Evolutionary conservation across 1,284 basidiomycete genomes (phyloP), one percentile per base, ranked within the genome.

Genomic region (Volvariella surrecta): DNA sequence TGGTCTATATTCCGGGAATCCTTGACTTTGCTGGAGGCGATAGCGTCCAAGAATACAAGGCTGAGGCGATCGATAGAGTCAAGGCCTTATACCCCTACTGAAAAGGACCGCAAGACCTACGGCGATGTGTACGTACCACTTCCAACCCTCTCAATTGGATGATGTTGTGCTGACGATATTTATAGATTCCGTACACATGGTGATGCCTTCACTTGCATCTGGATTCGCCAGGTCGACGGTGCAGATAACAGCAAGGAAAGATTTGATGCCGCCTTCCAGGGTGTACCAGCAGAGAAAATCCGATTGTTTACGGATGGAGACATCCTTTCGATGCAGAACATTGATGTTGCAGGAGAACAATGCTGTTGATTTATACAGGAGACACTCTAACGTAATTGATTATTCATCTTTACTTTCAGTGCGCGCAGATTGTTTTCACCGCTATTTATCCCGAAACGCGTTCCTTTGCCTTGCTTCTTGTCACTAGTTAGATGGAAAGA

Each of bases 101-200:
- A 68, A 50, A 61, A 58, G 47, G 66, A 68, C 42, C 64, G 65
- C 4, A 64, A 67, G 49, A 61, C 58, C 7, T 68, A 68, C 49
- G 66, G 52, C 30, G 58, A 57, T 46, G 59, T 59, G 64, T 66
- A 45, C 45, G 62, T 58, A 16, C 9, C 22, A 45, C 9, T 41
- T 39, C 30, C 20, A 9, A 3, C 37, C 24, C 28, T 43, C 10
- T 31, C 16, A 35, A 8, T 21, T n/a, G 3, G 38, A 10, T 15
- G n/a, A n/a, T n/a, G n/a, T 39, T 32, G 18, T 32, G 16, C 7
- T 35, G n/a, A 42, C 15, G 38, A 18, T 13, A 2, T 40, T 2
- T 39, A 4, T 40, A 66, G 64, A 3, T 62, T 61, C 52, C 54
- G 54, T 47, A 60, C 61, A 47, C 62, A 61, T 22, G 51, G 51